A percentile compares a stretch with the other conserved stretches of the same genome.
phyloP scores from a whole-genome alignment of 1,139 yeast species.

The Nakaseomyces kungkrabaensis region DNA sequence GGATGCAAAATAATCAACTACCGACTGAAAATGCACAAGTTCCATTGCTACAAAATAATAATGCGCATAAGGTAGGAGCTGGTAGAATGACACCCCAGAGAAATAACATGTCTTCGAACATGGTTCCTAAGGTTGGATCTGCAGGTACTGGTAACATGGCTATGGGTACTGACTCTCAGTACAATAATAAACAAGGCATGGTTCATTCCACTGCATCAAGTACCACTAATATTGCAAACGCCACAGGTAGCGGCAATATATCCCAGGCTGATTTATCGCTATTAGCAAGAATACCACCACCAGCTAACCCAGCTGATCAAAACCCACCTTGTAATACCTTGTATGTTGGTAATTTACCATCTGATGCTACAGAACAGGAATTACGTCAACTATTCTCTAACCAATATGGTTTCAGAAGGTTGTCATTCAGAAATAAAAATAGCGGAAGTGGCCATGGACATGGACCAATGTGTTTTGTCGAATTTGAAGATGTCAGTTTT shows the following conservation, averaged over 20 bases:
- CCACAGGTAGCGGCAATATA: slow-evolving; percentile 12
- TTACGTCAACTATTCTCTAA: slow-evolving; percentile 76
- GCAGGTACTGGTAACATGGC: background rate
- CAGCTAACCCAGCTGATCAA: slow-evolving; percentile 98
- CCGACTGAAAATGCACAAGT: background rate
- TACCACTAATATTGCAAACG: slow-evolving; percentile 4
- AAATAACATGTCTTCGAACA: background rate
- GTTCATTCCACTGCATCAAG: slow-evolving; percentile 12
- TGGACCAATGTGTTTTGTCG: slow-evolving; percentile 99
- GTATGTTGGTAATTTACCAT: slow-evolving; percentile 93
- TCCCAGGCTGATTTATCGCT: slow-evolving; percentile 60
- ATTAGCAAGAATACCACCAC: slow-evolving; percentile 78
- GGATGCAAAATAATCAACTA: background rate
- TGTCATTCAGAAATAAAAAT: slow-evolving; percentile 75
- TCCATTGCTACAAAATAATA: background rate
- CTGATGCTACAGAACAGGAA: slow-evolving; percentile 93
- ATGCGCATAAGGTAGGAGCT: background rate
- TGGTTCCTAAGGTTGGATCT: background rate
- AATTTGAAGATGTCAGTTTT: slow-evolving; percentile 87
- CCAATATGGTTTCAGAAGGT: slow-evolving; percentile 88
- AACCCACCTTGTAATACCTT: slow-evolving; percentile 97
- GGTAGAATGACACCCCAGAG: slow-evolving; percentile 1
- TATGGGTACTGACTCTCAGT: background rate
- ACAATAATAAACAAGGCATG: slow-evolving; percentile 2
- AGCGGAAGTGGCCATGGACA: slow-evolving; percentile 33